Base-by-base conservation (phyloP, 2,329 filamentous ascomycete species). In the Orbilia quercus region DNA sequence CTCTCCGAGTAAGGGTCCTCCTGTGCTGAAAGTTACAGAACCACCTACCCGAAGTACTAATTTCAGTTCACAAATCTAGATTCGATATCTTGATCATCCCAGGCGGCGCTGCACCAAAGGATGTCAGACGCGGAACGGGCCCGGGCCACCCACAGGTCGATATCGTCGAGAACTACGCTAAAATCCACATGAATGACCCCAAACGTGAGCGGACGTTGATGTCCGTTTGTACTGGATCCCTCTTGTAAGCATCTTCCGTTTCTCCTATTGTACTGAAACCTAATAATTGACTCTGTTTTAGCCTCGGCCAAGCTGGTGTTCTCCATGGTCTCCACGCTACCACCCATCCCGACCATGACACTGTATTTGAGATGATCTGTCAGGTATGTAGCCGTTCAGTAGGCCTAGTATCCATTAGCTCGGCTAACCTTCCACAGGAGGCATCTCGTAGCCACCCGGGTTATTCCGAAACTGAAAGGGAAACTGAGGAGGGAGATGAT, bases 21-120 rank as follows among this genome's bases (percentile, higher is more conserved):
- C 76, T 28, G n/a, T 7, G 12, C 18, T 20, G n/a, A 7, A 50
- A 14, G 3, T 4, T 28, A 1, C 25, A 3, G 14, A 40, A 40
- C 36, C 31, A 34, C 31, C 12, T 34, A 16, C 7, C 11, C 12
- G 16, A 14, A 12, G 1, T 54, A 31, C 48, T 64, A 38, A 64
- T 5, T 44, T 14, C n/a, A 14, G 20, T 44, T 5, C 20, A 11
- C 38, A 7, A 34, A 7, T 6, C 12, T 58, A 89, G 92, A 76
- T 93, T 90, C 80, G 91, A 96, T 80, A 85, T 95, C 75, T 85
- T 96, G 77, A 85, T 95, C 80, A 83, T 96, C 76, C 85, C 92
- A 25, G 91, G 91, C 78, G 91, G 91, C 79, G 85, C 87, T 38
- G 81, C 92, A 75, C 82, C 93, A 79, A 88, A 91, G 81, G 82